Base-by-base conservation (phyloP, 805 yeast species). In the Kuraishia hungarica region DNA sequence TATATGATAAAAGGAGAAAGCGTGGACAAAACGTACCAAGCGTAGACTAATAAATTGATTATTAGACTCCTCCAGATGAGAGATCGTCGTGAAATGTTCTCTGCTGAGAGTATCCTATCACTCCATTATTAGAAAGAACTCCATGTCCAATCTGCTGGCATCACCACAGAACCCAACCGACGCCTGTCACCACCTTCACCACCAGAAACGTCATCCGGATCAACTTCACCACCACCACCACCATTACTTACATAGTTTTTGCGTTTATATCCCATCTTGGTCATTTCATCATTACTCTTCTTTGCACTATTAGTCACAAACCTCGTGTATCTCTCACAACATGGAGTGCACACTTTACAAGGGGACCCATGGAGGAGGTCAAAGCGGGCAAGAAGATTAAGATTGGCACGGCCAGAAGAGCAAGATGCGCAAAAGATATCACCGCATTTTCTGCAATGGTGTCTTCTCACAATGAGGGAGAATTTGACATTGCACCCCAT, bases 391-490 rank as follows among this genome's bases (percentile, higher is more conserved):
- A 68, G 60, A 51, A 69, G 50, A 56, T 70, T 70, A 52, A 71
- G 58, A 52, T 65, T 66, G 1, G 73, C 72, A 17, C 59, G 55
- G n/a, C 63, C 56, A 28, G 57, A 57, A 19, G 66, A 57, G 56
- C 75, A 71, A 15, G 57, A 57, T 54, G 61, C 65, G 58, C 83
- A 79, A 53, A 72, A 76, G 11, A 78, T 73, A 35, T 68, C 68
- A 2, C 83, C 83, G 63, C 83, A 79, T 57, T 74, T 78, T 19
- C 83, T 59, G 59, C 83, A 79, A 61, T 79, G 83, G 61, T 79
- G 83, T 54, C 76, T 69, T 50, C 75, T 62, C 50, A 61, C 60
- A 19, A 73, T 60, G 15, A 72, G 28, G 6, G 61, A 57, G 56
- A 72, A 72, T 19, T 50, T 57, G 15, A 52, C 20, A 22, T 53